Percentiles rank a stretch among this genome's conserved stretches.
Conservation (phyloP, 768 basidiomycete species). For the Rubroboletus satanas region DNA sequence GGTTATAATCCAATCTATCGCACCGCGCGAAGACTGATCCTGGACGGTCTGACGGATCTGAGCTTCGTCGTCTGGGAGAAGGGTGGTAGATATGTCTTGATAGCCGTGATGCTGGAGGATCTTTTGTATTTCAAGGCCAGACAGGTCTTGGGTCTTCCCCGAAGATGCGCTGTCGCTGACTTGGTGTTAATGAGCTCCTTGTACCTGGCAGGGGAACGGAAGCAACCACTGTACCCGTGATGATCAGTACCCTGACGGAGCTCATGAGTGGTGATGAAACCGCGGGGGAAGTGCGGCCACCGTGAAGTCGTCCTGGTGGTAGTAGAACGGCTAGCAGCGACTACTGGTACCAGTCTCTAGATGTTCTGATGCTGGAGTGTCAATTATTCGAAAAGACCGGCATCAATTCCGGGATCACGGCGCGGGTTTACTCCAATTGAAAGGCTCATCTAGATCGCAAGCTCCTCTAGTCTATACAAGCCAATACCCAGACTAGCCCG, state of each 20-base stretch:
- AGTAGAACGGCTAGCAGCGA: background rate
- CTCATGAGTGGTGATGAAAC: constrained; percentile 12
- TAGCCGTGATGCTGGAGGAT: constrained; percentile 42
- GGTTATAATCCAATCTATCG: constrained; percentile 74
- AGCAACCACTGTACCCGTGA: constrained; percentile 24
- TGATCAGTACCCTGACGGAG: constrained; percentile 21
- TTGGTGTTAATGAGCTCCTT: constrained; percentile 5
- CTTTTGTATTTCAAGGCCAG: constrained; percentile 59
- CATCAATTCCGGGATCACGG: background rate
- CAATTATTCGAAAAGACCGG: background rate
- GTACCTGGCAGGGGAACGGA: background rate
- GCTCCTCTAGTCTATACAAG: constrained; percentile 69
- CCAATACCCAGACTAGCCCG: constrained; percentile 53
- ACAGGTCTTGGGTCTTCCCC: constrained; percentile 52
- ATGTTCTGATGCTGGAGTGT: too few species aligned
- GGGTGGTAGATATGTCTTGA: constrained; percentile 34
- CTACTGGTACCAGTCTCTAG: too few species aligned
- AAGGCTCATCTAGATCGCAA: constrained; percentile 42
- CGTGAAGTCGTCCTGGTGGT: background rate
- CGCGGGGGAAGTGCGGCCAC: background rate
- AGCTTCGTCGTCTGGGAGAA: constrained; percentile 65
- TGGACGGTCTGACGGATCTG: constrained; percentile 48
- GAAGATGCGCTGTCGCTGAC: constrained; percentile 70
- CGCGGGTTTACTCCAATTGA: background rate
- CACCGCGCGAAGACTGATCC: constrained; percentile 40